Percentiles rank a stretch among this genome's conserved stretches.
phyloP scores from a whole-genome alignment of 352 stramenopile genomes.

The Phytophthora hibernalis region DNA sequence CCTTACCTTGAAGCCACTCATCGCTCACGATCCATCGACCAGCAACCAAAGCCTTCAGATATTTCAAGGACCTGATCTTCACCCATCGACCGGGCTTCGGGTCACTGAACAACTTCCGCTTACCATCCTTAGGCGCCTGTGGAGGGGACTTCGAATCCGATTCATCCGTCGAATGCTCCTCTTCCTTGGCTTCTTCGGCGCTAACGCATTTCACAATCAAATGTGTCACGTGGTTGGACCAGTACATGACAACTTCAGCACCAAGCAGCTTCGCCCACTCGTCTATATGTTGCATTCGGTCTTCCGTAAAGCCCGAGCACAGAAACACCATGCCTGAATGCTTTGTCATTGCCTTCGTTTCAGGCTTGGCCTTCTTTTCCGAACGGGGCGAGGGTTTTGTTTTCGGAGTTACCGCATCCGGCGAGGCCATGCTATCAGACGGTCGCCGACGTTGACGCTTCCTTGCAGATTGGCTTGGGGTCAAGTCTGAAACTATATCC shows the following conservation, averaged over 20 bases:
- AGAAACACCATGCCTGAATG: constrained; percentile 59
- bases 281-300: constrained; percentile 49
- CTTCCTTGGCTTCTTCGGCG: constrained; percentile 39
- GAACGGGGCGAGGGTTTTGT: constrained; percentile 17
- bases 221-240: constrained; percentile 75
- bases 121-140: constrained; percentile 30
- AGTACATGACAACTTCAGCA: constrained; percentile 58
- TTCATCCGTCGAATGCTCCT: constrained; percentile 29
- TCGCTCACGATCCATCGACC: constrained; percentile 89
- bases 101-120: constrained; percentile 61
- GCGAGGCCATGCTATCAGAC: constrained; percentile 24
- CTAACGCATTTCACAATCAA: constrained; percentile 84
- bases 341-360: constrained; percentile 30
- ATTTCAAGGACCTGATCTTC: constrained; percentile 88
- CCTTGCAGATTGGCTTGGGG: constrained; percentile 45
- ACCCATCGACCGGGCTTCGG: constrained; percentile 67
- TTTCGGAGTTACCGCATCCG: constrained; percentile 19
- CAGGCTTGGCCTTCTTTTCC: constrained; percentile 21
- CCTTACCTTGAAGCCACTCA: constrained; percentile 74
- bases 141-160: constrained; percentile 27
- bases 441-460: constrained; percentile 35
- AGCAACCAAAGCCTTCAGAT: constrained; percentile 80
- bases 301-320: constrained; percentile 63
- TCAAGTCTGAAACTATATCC: constrained; percentile 49
- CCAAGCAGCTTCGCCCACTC: constrained; percentile 50